These are phyloP conservation scores for Russula emetica DNA, from an alignment of 768 basidiomycete genomes.

Conservation along the genomic window DNA sequence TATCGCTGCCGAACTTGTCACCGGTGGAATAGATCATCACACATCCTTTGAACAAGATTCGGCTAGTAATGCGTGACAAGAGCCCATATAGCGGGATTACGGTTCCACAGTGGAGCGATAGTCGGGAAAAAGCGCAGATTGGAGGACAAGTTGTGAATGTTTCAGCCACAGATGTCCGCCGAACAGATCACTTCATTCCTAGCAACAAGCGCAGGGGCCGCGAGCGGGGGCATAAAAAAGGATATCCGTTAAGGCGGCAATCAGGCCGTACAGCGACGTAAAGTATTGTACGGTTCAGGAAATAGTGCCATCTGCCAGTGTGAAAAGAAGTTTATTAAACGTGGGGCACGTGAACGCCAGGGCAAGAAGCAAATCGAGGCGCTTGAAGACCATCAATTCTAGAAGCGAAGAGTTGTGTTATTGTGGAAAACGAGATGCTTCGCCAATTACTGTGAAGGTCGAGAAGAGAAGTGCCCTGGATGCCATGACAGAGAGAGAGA, in stretches of 20 bases:
- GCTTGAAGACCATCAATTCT: background rate
- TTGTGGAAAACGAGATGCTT: background rate
- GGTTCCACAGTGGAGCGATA: background rate
- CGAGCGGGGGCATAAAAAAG: background rate
- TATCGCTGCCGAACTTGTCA: background rate
- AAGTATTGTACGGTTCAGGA: background rate
- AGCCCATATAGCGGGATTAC: background rate
- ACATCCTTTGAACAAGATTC: background rate
- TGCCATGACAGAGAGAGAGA: background rate
- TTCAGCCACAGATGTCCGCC: slow-evolving; percentile 14
- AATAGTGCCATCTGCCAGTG: background rate
- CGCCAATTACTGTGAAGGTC: background rate
- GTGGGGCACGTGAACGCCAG: background rate
- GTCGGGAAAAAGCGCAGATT: background rate
- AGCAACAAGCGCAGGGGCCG: background rate
- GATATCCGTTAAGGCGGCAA: slow-evolving; percentile 6
- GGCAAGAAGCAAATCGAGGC: background rate
- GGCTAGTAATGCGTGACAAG: background rate
- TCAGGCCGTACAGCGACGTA: slow-evolving; percentile 1
- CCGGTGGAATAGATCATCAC: background rate
- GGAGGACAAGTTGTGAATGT: background rate
- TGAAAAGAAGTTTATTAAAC: background rate
- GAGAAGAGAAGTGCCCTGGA: background rate
- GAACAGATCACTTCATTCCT: background rate
- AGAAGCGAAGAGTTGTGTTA: background rate